Base-by-base conservation (phyloP, 106 monocot species). In the Dioscorea dumetorum region DNA sequence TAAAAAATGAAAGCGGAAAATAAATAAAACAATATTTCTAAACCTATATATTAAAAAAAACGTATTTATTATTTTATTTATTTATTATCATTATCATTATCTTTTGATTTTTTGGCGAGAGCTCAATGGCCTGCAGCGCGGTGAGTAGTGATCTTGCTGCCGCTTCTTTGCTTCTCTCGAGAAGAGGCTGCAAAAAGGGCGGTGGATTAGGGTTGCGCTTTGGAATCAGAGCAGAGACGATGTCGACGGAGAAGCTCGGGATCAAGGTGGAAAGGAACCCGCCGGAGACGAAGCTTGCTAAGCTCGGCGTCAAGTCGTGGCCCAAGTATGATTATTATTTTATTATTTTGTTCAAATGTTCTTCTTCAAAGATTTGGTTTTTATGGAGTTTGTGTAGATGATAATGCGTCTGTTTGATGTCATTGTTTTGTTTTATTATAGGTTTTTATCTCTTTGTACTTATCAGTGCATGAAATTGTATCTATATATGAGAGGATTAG, bases 201-300 rank as follows among this genome's bases (percentile, higher is more conserved):
- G 10, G 41, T 41, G 54, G 54, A 54, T 14, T 16, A 14, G 5
- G 32, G 32, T 28, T n/a, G 4, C 50, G 72, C 24, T 63, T 79
- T 57, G 58, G 34, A 57, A 70, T 88, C 22, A 85, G 77, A 61
- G 90, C 79, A 57, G 85, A 85, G 56, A 60, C 88, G 50, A 88
- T 88, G 94, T 87, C 83, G 24, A 94, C 88, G 68, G 91, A 95
- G 88, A 91, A 85, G 78, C 67, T 91, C 24, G 95, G 91, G 12
- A 72, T 95, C 41, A 86, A 69, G 76, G 86, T 95, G 22, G 83
- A 86, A 81, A 77, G 76, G 64, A 86, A 91, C 68, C 91, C 95
- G 0, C 70, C 88, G 22, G 91, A 88, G 51, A 79, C 85, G 62
- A 83, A 66, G 73, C 91, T 95, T 67, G 52, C 66, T 0, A 88